Conservation (phyloP, 805 yeast genomes). For the Dipodascus albidus region DNA sequence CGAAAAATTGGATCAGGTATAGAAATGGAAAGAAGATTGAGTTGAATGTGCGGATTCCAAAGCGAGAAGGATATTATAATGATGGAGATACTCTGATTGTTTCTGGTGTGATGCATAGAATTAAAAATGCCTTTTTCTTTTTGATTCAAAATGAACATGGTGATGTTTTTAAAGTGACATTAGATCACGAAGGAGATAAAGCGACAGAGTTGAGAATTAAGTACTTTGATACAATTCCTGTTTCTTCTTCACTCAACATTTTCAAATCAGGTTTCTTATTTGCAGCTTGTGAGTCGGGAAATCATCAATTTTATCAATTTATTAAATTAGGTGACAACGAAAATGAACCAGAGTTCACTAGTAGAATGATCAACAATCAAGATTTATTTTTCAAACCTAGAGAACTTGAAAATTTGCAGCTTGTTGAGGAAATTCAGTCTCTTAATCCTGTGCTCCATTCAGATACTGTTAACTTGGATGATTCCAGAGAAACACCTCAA, state of each 20-base stretch:
- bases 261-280: constrained; percentile 68
- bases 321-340: constrained; percentile 59
- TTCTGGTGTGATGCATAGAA: constrained; percentile 50
- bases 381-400: constrained; percentile 15
- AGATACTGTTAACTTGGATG: constrained; percentile 18
- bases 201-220: constrained; percentile 37
- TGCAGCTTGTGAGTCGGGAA: constrained; percentile 50
- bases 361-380: constrained; percentile 21
- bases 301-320: constrained; percentile 66
- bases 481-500: constrained; percentile 24
- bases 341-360: constrained; percentile 27
- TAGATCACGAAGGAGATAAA: constrained; percentile 28
- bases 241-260: constrained; percentile 43
- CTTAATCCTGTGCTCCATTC: constrained; percentile 41
- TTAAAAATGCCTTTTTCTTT: constrained; percentile 53
- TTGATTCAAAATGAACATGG: constrained; percentile 63
- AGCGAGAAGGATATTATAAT: constrained; percentile 21
- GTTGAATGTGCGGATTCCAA: constrained; percentile 45
- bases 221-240: constrained; percentile 70
- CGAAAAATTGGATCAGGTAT: constrained; percentile 42
- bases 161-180: constrained; percentile 58
- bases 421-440: constrained; percentile 37
- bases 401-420: constrained; percentile 41
- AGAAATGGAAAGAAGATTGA: constrained; percentile 22
- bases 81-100: constrained; percentile 29